phyloP scores from a whole-genome alignment of 495 filamentous ascomycete genomes.

The Tetracladium marchalianum region DNA sequence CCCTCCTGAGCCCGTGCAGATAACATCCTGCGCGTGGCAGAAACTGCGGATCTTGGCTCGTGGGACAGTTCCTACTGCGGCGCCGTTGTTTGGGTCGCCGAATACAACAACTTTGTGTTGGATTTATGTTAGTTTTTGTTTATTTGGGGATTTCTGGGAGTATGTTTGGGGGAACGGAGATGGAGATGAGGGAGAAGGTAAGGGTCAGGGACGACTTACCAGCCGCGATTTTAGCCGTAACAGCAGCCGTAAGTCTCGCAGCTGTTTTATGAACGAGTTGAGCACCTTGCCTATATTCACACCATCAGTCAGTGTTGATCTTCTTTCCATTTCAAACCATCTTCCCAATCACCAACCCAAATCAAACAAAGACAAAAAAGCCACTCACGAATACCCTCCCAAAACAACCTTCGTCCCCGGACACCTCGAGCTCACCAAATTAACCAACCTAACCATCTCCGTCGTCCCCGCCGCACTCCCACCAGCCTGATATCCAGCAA shows the following conservation, averaged over 20 bases:
- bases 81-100: constrained; percentile 26
- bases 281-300: constrained; percentile 19
- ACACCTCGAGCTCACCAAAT: constrained; percentile 12
- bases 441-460: constrained; percentile 17
- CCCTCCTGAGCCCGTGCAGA: constrained; percentile 20
- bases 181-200: background rate
- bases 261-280: constrained; percentile 25
- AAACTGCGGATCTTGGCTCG: constrained; percentile 21
- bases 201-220: too few species aligned
- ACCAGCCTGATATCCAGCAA: constrained; percentile 27
- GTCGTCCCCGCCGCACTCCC: constrained; percentile 23
- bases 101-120: constrained; percentile 22
- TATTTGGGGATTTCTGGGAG: constrained; percentile 3
- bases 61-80: constrained; percentile 19
- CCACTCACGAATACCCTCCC: constrained; percentile 12
- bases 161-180: background rate
- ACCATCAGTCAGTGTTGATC: too few species aligned
- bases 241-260: constrained; percentile 14
- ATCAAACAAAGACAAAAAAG: background rate
- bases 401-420: constrained; percentile 22
- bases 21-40: constrained; percentile 26
- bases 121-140: constrained; percentile 14
- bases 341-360: background rate
- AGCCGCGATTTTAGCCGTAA: constrained; percentile 8
- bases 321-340: too few species aligned